These are phyloP conservation scores for Tricholoma sp. DNA, from an alignment of 768 basidiomycete genomes.

Conservation along the genomic window DNA sequence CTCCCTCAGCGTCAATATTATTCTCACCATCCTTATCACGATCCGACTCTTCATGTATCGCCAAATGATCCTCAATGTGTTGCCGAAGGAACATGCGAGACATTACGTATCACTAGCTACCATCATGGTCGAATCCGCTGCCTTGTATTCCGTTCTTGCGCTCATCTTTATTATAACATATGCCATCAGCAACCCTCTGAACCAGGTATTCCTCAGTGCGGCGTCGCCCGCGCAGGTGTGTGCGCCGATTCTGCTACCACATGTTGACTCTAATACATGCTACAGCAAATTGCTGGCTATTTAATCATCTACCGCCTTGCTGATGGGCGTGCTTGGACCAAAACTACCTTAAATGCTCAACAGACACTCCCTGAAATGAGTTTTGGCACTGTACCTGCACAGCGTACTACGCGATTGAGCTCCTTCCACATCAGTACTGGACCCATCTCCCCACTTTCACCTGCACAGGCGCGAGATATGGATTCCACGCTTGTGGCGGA, in stretches of 20 bases:
- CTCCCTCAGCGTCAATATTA: constrained; percentile 26
- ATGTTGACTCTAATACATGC: background rate
- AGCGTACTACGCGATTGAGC: constrained; percentile 1
- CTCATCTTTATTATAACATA: constrained; percentile 28
- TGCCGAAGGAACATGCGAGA: constrained; percentile 23
- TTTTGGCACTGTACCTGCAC: background rate
- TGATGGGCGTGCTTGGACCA: constrained; percentile 39
- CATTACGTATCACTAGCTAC: constrained; percentile 26
- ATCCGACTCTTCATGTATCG: constrained; percentile 25
- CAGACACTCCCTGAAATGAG: constrained; percentile 14
- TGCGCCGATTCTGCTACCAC: background rate
- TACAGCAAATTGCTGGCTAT: constrained; percentile 40
- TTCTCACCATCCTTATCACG: constrained; percentile 27
- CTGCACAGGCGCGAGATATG: background rate
- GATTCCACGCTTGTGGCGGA: background rate
- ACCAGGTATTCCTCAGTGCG: constrained; percentile 25
- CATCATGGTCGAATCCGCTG: constrained; percentile 33
- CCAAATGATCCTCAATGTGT: constrained; percentile 15
- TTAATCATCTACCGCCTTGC: constrained; percentile 45
- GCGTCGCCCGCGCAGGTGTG: constrained; percentile 24
- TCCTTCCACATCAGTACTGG: background rate
- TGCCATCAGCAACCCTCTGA: constrained; percentile 25
- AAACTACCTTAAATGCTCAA: constrained; percentile 17
- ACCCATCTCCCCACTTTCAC: background rate
- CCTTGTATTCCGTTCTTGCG: constrained; percentile 27